Base-by-base conservation (phyloP, 306 rosid species). In the Cucurbita pepo region DNA sequence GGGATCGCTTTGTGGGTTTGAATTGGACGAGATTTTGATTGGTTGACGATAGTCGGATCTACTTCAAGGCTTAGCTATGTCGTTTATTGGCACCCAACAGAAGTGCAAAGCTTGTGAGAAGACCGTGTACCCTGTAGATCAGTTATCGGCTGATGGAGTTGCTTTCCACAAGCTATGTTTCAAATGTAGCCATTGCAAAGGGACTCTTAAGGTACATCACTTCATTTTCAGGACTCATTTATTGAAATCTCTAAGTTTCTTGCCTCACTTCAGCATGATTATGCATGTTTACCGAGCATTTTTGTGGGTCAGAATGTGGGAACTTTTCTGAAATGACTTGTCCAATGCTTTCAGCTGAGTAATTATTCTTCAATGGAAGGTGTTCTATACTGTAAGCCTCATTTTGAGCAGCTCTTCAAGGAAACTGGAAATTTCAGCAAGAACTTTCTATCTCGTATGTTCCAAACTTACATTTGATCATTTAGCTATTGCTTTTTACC, bases 351-450 rank as follows among this genome's bases (percentile, higher is more conserved):
- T 81, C 89, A 93, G 97, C 82, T 93, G 74, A 93, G 98, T 84
- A 90, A 75, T 86, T 93, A 90, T 80, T 93, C 98, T 66, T 93
- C 98, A 60, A 90, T 93, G 96, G 98, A 93, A 78, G 98, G 98
- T 72, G 89, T 92, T 77, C 84, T 92, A 40, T 90, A 92, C 78
- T 92, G 96, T 69, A 90, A 90, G 83, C 96, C 97, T 80, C 97
- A 92, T 77, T 92, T 86, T 75, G 96, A 92, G 83, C 97, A 90
- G 85, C 97, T 92, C 69, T 90, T 92, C 86, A 92, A 90, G 86
- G 97, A 90, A 83, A 72, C 86, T 2, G 96, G 97, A 14, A 88
- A 64, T 69, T 90, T 90, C 88, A 86, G 74, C 85, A 92, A 90
- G 86, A 92, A 88, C 80, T 92, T 92, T 78, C 89, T 80, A 82